Evolutionary conservation across 23 red algal genomes (phyloP).

Genomic region (Gracilaria vermiculophylla): DNA sequence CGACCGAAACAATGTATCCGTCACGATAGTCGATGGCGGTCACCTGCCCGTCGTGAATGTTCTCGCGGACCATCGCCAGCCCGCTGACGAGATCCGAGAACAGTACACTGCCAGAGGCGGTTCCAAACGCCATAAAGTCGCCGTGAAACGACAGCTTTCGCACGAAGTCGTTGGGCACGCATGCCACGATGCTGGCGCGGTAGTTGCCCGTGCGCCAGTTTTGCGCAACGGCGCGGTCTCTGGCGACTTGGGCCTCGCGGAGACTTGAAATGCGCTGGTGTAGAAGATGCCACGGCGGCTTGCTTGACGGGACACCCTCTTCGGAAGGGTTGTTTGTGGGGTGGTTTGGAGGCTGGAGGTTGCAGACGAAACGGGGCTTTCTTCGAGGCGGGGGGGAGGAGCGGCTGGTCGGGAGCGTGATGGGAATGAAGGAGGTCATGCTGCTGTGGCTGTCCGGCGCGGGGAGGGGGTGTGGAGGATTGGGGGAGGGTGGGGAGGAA

Average conservation of each 20-base stretch:
- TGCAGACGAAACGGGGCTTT: background rate
- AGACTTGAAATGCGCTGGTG: constrained; percentile 5
- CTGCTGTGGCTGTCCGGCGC: background rate
- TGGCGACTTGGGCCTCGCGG: constrained; percentile 20
- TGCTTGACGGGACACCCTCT: background rate
- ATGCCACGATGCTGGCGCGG: constrained; percentile 18
- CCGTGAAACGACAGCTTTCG: constrained; percentile 35
- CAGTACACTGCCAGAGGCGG: constrained; percentile 26
- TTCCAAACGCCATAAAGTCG: constrained; percentile 56
- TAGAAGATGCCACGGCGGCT: constrained; percentile 37
- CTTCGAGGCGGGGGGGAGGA: background rate
- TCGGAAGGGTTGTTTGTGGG: background rate
- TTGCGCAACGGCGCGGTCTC: constrained; percentile 13
- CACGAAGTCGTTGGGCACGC: constrained; percentile 41
- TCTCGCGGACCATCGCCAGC: background rate
- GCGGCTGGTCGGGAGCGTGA: background rate
- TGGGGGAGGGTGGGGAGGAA: too few species aligned
- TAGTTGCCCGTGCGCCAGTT: constrained; percentile 56
- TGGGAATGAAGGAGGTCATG: constrained; percentile 12
- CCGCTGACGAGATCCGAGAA: constrained; percentile 39
- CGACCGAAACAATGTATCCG: constrained; percentile 21
- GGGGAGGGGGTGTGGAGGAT: background rate
- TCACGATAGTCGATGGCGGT: constrained; percentile 50
- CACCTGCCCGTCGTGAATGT: constrained; percentile 52
- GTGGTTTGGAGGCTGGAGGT: background rate